Percentiles rank a stretch among this genome's conserved stretches.
These are phyloP conservation scores for Mycena maculata DNA, from an alignment of 768 basidiomycete genomes.

Conservation along the genomic window DNA sequence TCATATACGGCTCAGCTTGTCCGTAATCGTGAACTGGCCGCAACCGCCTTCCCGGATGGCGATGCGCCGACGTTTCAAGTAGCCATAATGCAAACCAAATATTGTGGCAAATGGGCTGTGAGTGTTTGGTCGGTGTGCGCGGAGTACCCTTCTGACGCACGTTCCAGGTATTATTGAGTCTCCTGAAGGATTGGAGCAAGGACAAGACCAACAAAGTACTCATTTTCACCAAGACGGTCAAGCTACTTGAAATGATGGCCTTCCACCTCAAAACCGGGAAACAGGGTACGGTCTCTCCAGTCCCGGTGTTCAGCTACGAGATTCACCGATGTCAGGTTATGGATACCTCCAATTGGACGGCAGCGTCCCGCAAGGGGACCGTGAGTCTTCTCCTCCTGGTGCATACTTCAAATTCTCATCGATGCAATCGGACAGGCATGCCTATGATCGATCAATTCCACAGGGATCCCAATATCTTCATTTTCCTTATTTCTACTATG, in stretches of 20 bases:
- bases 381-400: constrained; percentile 55
- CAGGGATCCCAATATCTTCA: constrained; percentile 72
- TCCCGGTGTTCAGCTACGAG: not conserved
- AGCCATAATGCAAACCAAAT: constrained; percentile 70
- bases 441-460: constrained; percentile 88
- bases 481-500: constrained; percentile 91
- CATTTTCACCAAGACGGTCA: constrained; percentile 94
- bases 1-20: constrained; percentile 44
- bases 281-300: constrained; percentile 52
- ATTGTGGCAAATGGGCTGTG: constrained; percentile 90
- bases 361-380: constrained; percentile 70
- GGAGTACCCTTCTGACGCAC: constrained; percentile 45
- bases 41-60: constrained; percentile 70
- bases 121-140: constrained; percentile 63
- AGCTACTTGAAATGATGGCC: constrained; percentile 87
- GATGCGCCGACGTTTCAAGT: constrained; percentile 68
- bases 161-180: constrained; percentile 26
- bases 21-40: constrained; percentile 71
- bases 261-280: constrained; percentile 68
- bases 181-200: constrained; percentile 75
- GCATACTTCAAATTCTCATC: not conserved
- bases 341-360: constrained; percentile 85
- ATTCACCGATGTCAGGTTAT: constrained; percentile 51
- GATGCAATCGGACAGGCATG: constrained; percentile 69
- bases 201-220: constrained; percentile 85